Percentiles rank a stretch among this genome's conserved stretches.
phyloP scores from a whole-genome alignment of 192 early-diverging fungal genomes.

The Obelidium mucronatum region DNA sequence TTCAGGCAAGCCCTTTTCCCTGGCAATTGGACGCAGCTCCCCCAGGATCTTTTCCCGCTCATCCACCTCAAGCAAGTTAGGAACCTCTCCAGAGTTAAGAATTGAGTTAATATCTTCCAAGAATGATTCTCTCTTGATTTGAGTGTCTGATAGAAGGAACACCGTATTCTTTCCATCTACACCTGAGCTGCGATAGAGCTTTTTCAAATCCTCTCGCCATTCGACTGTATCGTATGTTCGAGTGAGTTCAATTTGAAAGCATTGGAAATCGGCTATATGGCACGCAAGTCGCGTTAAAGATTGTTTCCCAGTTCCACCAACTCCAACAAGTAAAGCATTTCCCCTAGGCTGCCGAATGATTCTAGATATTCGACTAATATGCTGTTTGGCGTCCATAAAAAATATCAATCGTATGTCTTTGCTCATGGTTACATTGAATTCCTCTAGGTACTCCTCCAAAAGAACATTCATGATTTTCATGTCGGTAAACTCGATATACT shows the following conservation, averaged over 20 bases:
- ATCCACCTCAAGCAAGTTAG: conserved; percentile 67
- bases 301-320: conserved; percentile 68
- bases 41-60: conserved; percentile 69
- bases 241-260: conserved; percentile 66
- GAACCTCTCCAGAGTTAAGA: conserved; percentile 69
- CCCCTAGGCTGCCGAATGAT: conserved; percentile 68
- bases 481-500: conserved; percentile 63
- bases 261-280: conserved; percentile 67
- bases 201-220: conserved; percentile 67
- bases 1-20: conserved; percentile 62
- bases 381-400: conserved; percentile 69
- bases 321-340: conserved; percentile 65
- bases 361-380: conserved; percentile 60
- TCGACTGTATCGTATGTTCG: conserved; percentile 61
- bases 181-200: conserved; percentile 59
- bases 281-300: conserved; percentile 64
- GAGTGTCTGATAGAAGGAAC: conserved; percentile 66
- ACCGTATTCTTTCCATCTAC: conserved; percentile 70
- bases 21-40: conserved; percentile 54
- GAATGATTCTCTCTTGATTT: conserved; percentile 67
- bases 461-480: conserved; percentile 62
- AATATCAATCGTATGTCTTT: conserved; percentile 66
- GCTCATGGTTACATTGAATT: conserved; percentile 68
- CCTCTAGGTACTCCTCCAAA: conserved; percentile 69
- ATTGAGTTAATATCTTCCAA: conserved; percentile 68